Conservation (phyloP, 78 protist species). For the Dictyostelium capitatum region DNA sequence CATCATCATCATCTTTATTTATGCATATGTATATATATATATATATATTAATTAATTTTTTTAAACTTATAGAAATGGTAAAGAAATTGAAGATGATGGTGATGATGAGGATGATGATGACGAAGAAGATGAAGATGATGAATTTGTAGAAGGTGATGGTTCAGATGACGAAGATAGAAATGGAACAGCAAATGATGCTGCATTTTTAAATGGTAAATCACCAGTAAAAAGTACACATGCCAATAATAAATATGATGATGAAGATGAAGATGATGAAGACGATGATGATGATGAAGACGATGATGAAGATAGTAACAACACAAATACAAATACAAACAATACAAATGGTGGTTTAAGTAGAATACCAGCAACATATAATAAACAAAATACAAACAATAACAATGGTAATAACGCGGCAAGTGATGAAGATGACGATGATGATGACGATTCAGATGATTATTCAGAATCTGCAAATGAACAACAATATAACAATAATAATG, state of each 20-base stretch:
- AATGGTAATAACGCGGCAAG: neutral
- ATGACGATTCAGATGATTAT: conserved; percentile 29
- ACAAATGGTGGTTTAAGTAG: neutral
- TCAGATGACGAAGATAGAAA: neutral
- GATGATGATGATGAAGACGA: conserved; percentile 27
- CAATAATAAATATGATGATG: conserved; percentile 42
- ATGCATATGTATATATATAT: neutral
- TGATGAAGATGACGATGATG: conserved; percentile 40
- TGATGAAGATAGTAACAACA: neutral
- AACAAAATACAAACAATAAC: neutral
- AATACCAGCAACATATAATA: neutral
- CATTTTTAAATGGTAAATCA: conserved; percentile 13
- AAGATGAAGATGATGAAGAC: conserved; percentile 38
- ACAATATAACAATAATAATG: neutral
- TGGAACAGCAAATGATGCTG: neutral
- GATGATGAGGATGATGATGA: conserved; percentile 48
- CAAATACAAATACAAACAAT: neutral
- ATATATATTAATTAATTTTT: neutral
- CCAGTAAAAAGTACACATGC: conserved; percentile 25
- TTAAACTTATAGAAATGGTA: conserved; percentile 14
- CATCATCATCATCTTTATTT: neutral
- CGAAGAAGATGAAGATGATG: conserved; percentile 37
- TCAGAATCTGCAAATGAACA: conserved; percentile 9
- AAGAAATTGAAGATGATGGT: conserved; percentile 60
- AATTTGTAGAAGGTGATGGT: neutral